These are phyloP conservation scores for Begonia fuchsioides DNA, from an alignment of 306 rosid genomes.

Conservation along the genomic window DNA sequence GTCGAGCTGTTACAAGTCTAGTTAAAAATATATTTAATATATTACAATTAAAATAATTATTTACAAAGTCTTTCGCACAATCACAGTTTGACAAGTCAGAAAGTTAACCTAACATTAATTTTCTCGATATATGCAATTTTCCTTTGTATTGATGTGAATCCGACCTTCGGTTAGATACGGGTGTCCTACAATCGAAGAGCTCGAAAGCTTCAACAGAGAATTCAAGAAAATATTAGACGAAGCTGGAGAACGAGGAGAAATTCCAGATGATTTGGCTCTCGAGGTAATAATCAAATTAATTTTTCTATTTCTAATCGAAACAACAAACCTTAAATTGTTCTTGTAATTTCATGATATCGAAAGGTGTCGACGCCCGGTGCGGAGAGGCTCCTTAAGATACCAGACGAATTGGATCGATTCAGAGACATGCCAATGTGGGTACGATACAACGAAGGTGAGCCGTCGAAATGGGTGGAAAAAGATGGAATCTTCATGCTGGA, in stretches of 20 bases:
- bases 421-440: conserved; percentile 71
- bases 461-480: conserved; percentile 30
- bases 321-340: no score
- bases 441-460: conserved; percentile 31
- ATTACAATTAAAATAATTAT: no score
- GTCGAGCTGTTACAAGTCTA: no score
- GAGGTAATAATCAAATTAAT: no score
- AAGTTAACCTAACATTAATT: no score
- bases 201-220: conserved; percentile 54
- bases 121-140: not conserved
- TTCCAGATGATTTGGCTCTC: conserved; percentile 70
- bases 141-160: no score
- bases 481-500: conserved; percentile 53
- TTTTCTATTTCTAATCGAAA: no score
- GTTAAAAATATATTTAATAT: no score
- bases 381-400: conserved; percentile 70
- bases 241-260: conserved; percentile 64
- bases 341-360: conserved; percentile 11
- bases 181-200: conserved; percentile 73
- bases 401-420: conserved; percentile 64
- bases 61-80: no score
- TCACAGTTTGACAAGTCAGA: no score
- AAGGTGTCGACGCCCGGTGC: conserved; percentile 93
- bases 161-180: conserved; percentile 88
- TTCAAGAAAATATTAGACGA: conserved; percentile 69